phyloP scores from a whole-genome alignment of 345 rosid species.

The Zanthoxylum bungeanum region DNA sequence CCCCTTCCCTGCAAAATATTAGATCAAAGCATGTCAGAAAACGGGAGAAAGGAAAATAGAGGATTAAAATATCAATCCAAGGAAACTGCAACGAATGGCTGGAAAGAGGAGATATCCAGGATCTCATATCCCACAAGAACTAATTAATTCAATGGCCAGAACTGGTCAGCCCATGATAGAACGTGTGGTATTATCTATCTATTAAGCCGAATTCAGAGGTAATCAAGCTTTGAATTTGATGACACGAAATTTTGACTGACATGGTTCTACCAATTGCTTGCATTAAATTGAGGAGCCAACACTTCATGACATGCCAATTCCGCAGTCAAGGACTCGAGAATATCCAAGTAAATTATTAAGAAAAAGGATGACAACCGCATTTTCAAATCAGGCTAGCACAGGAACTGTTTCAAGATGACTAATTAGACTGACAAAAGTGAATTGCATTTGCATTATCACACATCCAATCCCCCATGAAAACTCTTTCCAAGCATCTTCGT shows the following conservation, averaged over 20 bases:
- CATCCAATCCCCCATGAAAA: background rate
- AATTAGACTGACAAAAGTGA: no score
- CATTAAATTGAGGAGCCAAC: background rate
- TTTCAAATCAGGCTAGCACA: background rate
- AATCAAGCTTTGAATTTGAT: background rate
- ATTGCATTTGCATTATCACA: no score
- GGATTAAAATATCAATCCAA: slow-evolving; percentile 9
- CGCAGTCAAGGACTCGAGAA: background rate
- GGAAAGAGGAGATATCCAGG: background rate
- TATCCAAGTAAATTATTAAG: background rate
- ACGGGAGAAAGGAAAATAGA: background rate
- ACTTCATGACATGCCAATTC: background rate
- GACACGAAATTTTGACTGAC: background rate
- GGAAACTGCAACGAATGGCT: background rate
- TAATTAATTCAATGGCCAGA: background rate
- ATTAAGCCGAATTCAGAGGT: background rate
- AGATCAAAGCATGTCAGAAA: slow-evolving; percentile 5
- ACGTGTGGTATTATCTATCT: no score
- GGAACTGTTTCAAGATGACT: background rate
- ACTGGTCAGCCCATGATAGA: background rate
- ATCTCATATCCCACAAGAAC: background rate
- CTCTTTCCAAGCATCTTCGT: background rate
- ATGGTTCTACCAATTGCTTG: background rate
- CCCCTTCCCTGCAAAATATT: slow-evolving; percentile 66
- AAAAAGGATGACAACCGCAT: background rate